Base-by-base conservation (phyloP, 345 rosid species). In the Rubroshorea leprosula region DNA sequence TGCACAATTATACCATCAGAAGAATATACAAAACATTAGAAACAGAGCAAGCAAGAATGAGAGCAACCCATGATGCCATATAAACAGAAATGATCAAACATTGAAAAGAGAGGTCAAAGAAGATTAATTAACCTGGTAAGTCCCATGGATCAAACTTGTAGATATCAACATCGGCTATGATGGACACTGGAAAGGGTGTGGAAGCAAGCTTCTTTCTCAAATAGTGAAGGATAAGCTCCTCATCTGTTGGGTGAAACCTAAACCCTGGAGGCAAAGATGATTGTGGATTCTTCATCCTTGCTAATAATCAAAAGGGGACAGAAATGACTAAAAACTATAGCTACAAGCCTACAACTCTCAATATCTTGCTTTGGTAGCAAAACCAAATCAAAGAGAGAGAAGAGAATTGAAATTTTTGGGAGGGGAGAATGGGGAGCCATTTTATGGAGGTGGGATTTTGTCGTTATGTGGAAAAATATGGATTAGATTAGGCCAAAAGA, bases 91-190 rank as follows among this genome's bases (percentile, higher is more conserved):
- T 17, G 41, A 47, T 15, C 14, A 61, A 55, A 23, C 52, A 17
- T 23, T 16, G 25, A 4, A 15, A 31, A 24, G 51, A 23, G 11
- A 48, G 12, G 3, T 21, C 17, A 47, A 25, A 23, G 57, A 55
- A 20, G 22, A 15, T 5, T 23, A 43, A 12, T 17, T 14, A 16
- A 92, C 99, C 86, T 55, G 96, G 97, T 45, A 89, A 80, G 0
- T 93, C 90, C 99, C 99, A 93, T 2, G 99, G 99, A 78, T 93
- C 83, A 35, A 74, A 83, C 76, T 93, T 93, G 74, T 93, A 93
- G 66, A 93, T 89, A 65, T 93, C 86, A 7, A 93, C 97, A 58
- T 89, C 99, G 0, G 96, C 96, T 22, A 93, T 85, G 80, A 93
- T 80, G 25, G 97, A 89, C 56, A 76, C 75, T 0, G 94, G 89